phyloP scores from a whole-genome alignment of 441 rosid species.

The Omphalea diandra region DNA sequence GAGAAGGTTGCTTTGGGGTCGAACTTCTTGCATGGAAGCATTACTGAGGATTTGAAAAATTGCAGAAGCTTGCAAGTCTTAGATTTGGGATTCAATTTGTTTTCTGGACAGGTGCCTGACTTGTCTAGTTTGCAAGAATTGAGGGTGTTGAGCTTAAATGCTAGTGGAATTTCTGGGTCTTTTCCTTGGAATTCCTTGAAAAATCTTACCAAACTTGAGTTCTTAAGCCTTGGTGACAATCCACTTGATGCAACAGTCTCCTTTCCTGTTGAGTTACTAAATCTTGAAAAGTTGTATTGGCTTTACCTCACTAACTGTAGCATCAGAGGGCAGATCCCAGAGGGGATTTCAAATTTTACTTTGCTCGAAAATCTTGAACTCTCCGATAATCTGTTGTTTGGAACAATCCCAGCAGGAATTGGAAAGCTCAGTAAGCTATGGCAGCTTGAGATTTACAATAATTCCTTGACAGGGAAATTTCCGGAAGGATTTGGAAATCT shows the following conservation, averaged over 20 bases:
- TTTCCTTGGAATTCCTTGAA: conserved; percentile 71
- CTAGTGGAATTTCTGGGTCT: conserved; percentile 56
- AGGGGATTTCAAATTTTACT: conserved; percentile 54
- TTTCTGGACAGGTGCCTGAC: conserved; percentile 62
- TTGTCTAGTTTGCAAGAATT: conserved; percentile 47
- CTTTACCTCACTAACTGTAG: conserved; percentile 67
- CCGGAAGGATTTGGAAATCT: conserved; percentile 71
- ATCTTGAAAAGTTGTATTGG: conserved; percentile 51
- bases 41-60: conserved; percentile 38
- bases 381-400: conserved; percentile 48
- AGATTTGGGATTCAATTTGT: conserved; percentile 68
- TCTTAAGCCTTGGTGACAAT: conserved; percentile 74
- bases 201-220: conserved; percentile 50
- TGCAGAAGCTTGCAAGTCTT: conserved; percentile 59
- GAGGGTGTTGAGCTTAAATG: conserved; percentile 46
- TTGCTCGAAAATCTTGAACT: conserved; percentile 64
- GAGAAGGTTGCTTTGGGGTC: conserved; percentile 60
- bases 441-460: conserved; percentile 70
- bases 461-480: conserved; percentile 57
- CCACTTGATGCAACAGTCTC: conserved; percentile 38
- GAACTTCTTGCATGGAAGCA: conserved; percentile 49
- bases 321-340: conserved; percentile 58
- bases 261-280: conserved; percentile 54
- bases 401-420: conserved; percentile 66
- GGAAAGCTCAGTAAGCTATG: conserved; percentile 53